phyloP scores from a whole-genome alignment of 345 rosid genomes.

The Aegle marmelos region DNA sequence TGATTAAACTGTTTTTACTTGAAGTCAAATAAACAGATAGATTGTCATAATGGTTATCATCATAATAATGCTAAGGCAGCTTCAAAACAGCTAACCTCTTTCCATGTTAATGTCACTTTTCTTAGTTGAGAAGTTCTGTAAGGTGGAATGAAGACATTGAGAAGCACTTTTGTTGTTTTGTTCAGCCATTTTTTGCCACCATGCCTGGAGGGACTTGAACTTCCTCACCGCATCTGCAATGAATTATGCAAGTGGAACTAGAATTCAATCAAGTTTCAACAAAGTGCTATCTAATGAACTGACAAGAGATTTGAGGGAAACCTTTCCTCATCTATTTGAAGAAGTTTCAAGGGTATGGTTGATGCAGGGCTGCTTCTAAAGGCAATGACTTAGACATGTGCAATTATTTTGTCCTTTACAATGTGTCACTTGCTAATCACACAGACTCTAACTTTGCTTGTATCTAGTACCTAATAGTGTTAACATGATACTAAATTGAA shows the following conservation, averaged over 20 bases:
- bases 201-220: slow-evolving; percentile 77
- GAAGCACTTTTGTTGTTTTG: slow-evolving; percentile 36
- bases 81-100: slow-evolving; percentile 42
- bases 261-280: neutral
- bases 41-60: neutral
- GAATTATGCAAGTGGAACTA: neutral
- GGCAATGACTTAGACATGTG: neutral
- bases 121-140: slow-evolving; percentile 26
- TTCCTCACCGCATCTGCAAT: slow-evolving; percentile 63
- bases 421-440: neutral
- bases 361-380: neutral
- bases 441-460: neutral
- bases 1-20: neutral
- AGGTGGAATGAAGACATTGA: slow-evolving; percentile 33
- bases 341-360: neutral
- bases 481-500: neutral
- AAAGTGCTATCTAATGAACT: neutral
- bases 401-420: neutral
- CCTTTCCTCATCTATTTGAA: neutral
- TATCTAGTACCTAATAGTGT: neutral
- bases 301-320: neutral
- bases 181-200: slow-evolving; percentile 94
- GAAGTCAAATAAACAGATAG: neutral
- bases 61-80: slow-evolving; percentile 4
- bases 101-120: slow-evolving; percentile 23